Conservation (phyloP, 345 rosid genomes). For the Citrus unshiu region DNA sequence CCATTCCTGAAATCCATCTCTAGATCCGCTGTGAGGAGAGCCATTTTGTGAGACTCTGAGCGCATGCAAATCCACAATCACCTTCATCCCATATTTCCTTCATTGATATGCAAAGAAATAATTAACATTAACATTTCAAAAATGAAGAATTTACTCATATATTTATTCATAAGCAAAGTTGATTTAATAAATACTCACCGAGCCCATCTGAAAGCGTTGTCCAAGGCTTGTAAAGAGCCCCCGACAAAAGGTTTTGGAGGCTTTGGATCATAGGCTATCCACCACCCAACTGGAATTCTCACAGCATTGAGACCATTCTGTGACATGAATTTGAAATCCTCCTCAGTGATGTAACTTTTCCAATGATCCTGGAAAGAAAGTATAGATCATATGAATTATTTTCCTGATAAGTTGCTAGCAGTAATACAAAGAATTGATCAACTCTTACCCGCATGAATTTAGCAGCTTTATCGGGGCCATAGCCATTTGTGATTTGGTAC, state of each 20-base stretch:
- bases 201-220: slow-evolving; percentile 38
- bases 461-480: slow-evolving; percentile 31
- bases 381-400: neutral
- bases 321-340: slow-evolving; percentile 36
- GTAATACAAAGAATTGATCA: neutral
- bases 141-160: neutral
- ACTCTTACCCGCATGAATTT: slow-evolving; percentile 22
- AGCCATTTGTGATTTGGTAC: slow-evolving; percentile 38
- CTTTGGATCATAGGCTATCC: slow-evolving; percentile 32
- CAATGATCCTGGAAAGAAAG: slow-evolving; percentile 26
- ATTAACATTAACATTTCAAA: neutral
- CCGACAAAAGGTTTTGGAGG: slow-evolving; percentile 36
- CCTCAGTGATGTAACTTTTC: slow-evolving; percentile 29
- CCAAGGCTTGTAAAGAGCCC: slow-evolving; percentile 28
- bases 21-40: slow-evolving; percentile 23
- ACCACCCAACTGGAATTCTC: slow-evolving; percentile 41
- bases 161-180: neutral
- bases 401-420: neutral
- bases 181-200: slow-evolving; percentile 13
- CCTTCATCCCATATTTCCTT: slow-evolving; percentile 30
- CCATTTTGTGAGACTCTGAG: slow-evolving; percentile 34
- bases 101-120: neutral
- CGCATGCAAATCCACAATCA: slow-evolving; percentile 34
- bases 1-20: slow-evolving; percentile 47
- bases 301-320: slow-evolving; percentile 30